Evolutionary conservation across 2,329 filamentous ascomycete genomes (phyloP), one percentile per base, ranked within the genome.

Genomic region (Cylindrodendrum hubeiense): DNA sequence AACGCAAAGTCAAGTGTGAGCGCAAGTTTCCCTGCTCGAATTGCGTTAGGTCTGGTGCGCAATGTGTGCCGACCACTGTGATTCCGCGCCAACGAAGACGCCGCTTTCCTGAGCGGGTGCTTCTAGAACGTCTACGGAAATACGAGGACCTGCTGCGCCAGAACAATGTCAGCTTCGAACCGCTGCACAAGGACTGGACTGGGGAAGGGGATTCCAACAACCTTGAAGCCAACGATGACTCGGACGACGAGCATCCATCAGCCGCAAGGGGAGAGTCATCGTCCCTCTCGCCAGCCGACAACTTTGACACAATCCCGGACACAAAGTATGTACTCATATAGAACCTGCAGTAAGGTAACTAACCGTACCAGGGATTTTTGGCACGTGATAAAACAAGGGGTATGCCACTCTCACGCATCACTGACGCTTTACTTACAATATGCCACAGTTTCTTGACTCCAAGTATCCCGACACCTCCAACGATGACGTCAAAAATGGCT

Each of bases 1-100:
- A 89, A 68, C 85, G 89, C 53, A 91, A 91, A 72, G 80, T 91
- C 39, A 89, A 86, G 65, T 91, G 89, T 75, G 84, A 90, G 70
- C 86, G 87, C 63, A 82, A 79, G 22, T 85, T 85, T 66, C 89
- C 89, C 3, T 91, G 89, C 70, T 74, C 81, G 2, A 85, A 85
- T 57, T 91, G 89, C 69, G 69, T 80, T 37, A 85, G 81, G 57
- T 74, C 80, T 12, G 70, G 77, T 0, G 75, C 74, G 0, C 77
- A 85, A 46, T 91, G 86, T 63, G 71, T 81, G 60, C 74, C 84
- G 51, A 70, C 82, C 71, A 62, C 83, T 51, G 62, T 75, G 17
- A 63, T 82, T 72, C 53, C 62, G 0, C 72, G 80, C 3, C 72
- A 79, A 3, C 71, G 80, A 4, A 74, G 78, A 4, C 76, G 80